phyloP scores from a whole-genome alignment of 2,329 filamentous ascomycete genomes.

The Hortaea sp. region DNA sequence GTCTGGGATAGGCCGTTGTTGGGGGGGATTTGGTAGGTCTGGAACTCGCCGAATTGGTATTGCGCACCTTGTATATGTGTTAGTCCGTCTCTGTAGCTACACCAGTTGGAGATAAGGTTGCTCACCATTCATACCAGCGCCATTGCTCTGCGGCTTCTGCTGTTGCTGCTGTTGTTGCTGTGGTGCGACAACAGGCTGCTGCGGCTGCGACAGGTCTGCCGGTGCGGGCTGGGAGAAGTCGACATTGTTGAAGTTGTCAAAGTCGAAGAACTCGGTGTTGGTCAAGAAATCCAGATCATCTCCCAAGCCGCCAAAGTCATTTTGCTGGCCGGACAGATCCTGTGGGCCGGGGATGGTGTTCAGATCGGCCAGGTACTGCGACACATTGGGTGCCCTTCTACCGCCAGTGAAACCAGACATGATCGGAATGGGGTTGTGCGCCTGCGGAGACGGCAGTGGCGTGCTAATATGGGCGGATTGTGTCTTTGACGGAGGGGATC shows the following conservation, averaged over 20 bases:
- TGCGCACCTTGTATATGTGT: conserved; percentile 17
- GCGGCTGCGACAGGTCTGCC: not conserved
- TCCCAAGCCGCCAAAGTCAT: conserved; percentile 48
- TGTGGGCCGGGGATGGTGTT: conserved; percentile 62
- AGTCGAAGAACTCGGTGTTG: conserved; percentile 53
- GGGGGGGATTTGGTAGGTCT: conserved; percentile 25
- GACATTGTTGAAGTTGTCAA: conserved; percentile 41
- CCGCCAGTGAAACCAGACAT: conserved; percentile 72
- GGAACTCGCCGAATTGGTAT: conserved; percentile 39
- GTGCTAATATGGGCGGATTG: not conserved
- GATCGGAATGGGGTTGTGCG: not conserved
- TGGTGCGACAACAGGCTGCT: not conserved
- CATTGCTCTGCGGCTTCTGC: not conserved
- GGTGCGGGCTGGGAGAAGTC: conserved; percentile 2
- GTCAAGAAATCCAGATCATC: conserved; percentile 46
- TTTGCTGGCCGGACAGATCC: conserved; percentile 41
- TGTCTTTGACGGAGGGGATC: not conserved
- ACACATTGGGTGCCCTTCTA: conserved; percentile 75
- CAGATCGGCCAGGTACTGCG: conserved; percentile 77
- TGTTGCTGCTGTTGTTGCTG: not conserved
- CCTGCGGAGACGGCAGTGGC: not conserved
- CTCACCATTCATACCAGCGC: conserved; percentile 8
- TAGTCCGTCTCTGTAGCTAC: conserved; percentile 5
- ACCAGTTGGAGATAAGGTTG: no score
- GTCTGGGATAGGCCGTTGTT: conserved; percentile 15